Percentiles rank a stretch among this genome's conserved stretches.
These are phyloP conservation scores for Excoecaria cochinchinensis DNA, from an alignment of 345 rosid species.

Conservation along the genomic window DNA sequence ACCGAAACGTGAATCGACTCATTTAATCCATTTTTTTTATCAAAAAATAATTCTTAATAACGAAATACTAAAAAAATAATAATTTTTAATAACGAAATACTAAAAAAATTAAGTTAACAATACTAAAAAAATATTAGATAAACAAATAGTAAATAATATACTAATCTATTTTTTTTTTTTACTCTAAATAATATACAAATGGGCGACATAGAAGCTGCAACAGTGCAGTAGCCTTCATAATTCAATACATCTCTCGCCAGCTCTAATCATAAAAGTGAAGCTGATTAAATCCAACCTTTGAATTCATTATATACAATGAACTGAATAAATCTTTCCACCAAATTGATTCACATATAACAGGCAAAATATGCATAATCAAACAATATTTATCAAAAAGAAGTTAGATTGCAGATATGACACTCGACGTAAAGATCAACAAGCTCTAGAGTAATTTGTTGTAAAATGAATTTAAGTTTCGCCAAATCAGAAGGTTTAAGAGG, in stretches of 20 bases:
- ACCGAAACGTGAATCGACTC: too few relatives aligned
- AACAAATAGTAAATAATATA: too few relatives aligned
- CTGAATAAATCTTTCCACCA: not conserved
- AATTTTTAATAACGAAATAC: too few relatives aligned
- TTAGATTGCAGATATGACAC: not conserved
- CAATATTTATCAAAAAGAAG: not conserved
- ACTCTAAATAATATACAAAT: too few relatives aligned
- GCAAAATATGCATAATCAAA: not conserved
- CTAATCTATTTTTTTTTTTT: too few relatives aligned
- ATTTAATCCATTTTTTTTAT: too few relatives aligned
- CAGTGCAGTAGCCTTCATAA: constrained; percentile 59
- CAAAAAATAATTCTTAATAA: too few relatives aligned
- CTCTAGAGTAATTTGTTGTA: too few relatives aligned
- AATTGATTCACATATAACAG: not conserved
- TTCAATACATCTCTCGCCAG: constrained; percentile 76
- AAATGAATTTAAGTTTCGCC: not conserved
- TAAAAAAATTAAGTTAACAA: too few relatives aligned
- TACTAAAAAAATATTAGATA: too few relatives aligned
- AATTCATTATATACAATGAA: too few relatives aligned
- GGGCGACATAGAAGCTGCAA: constrained; percentile 93
- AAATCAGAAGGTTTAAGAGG: not conserved
- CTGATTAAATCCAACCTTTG: not conserved
- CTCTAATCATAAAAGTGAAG: constrained; percentile 45
- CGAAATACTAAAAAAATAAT: too few relatives aligned
- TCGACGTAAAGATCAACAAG: not conserved